A percentile compares a stretch with the other conserved stretches of the same genome.
Conservation (phyloP, 805 yeast species). For the Pichia paraexigua region DNA sequence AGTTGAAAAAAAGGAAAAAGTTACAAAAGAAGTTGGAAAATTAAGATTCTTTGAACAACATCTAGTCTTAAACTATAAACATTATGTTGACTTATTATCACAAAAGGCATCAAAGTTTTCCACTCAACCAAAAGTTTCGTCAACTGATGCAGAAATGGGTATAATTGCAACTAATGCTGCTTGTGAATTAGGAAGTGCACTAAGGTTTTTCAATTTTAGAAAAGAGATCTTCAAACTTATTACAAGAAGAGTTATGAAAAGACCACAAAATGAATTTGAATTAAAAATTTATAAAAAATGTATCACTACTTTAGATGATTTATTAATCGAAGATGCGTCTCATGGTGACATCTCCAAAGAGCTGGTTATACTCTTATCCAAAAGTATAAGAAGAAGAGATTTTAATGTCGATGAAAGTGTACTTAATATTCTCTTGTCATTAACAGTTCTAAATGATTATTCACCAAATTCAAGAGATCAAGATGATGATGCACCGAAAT, state of each 20-base stretch:
- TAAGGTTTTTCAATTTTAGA: constrained; percentile 75
- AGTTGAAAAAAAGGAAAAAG: constrained; percentile 71
- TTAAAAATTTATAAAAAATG: constrained; percentile 47
- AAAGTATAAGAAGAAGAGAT: constrained; percentile 63
- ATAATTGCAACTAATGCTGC: constrained; percentile 64
- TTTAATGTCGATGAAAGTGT: constrained; percentile 81
- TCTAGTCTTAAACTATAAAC: constrained; percentile 59
- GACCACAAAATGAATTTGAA: constrained; percentile 42
- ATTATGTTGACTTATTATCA: constrained; percentile 52
- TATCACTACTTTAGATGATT: constrained; percentile 55
- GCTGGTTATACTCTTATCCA: constrained; percentile 55
- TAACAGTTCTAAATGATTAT: constrained; percentile 60
- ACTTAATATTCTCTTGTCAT: constrained; percentile 60
- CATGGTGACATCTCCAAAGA: constrained; percentile 78
- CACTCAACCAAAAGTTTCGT: constrained; percentile 21
- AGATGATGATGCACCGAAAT: constrained; percentile 37
- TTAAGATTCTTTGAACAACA: constrained; percentile 76
- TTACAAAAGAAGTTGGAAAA: constrained; percentile 71
- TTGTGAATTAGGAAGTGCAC: constrained; percentile 61
- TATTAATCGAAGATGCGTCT: constrained; percentile 68
- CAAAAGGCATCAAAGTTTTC: constrained; percentile 29
- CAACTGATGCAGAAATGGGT: constrained; percentile 38
- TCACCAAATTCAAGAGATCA: constrained; percentile 55
- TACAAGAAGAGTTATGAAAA: constrained; percentile 58
- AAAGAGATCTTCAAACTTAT: constrained; percentile 63